phyloP scores from a whole-genome alignment of 2,329 filamentous ascomycete genomes.

The Penicillium expansum region DNA sequence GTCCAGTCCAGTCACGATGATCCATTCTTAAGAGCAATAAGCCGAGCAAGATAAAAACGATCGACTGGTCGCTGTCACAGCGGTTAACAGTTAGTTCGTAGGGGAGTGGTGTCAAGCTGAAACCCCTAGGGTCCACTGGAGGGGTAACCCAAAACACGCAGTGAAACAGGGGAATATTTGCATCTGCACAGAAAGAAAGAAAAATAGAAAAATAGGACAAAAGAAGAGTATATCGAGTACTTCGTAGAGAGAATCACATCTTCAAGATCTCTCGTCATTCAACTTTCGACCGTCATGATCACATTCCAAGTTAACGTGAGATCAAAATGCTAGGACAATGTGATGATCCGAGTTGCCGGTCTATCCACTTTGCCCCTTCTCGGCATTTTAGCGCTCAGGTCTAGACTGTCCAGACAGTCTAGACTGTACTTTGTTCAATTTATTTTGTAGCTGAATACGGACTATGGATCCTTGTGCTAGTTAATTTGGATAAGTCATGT shows the following conservation, averaged over 20 bases:
- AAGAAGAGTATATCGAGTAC: neutral
- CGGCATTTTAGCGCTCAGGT: neutral
- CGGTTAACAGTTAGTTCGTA: neutral
- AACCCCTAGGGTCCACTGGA: neutral
- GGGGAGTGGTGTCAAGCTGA: conserved; percentile 3
- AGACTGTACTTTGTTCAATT: too few relatives aligned
- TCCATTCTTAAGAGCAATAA: conserved; percentile 7
- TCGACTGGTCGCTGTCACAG: conserved; percentile 5
- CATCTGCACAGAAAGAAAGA: neutral
- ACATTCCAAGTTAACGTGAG: neutral
- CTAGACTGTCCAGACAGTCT: neutral
- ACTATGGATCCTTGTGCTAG: too few relatives aligned
- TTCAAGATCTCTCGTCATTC: neutral
- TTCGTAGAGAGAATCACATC: neutral
- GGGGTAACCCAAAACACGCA: neutral
- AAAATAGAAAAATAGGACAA: neutral
- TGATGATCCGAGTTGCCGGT: neutral
- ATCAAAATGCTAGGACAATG: neutral
- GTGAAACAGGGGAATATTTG: conserved; percentile 6
- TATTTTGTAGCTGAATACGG: too few relatives aligned
- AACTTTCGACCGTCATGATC: neutral
- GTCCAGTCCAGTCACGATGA: neutral
- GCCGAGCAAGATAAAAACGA: neutral
- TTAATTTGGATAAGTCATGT: neutral
- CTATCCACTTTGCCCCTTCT: neutral